Percentiles rank a stretch among this genome's conserved stretches.
phyloP scores from a whole-genome alignment of 345 rosid genomes.

The Eucalyptus victrix region DNA sequence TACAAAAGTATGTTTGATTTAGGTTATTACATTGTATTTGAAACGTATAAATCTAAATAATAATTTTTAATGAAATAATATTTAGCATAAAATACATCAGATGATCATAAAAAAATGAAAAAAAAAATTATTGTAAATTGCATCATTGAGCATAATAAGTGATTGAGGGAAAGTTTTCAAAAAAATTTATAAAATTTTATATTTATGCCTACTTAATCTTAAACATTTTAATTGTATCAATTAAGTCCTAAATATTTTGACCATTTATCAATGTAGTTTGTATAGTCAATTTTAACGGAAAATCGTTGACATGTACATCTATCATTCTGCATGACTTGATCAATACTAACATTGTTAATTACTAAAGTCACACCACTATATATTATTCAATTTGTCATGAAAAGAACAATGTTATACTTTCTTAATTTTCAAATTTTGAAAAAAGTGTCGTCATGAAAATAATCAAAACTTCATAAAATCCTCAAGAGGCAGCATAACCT shows the following conservation, averaged over 20 bases:
- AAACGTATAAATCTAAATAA: not conserved
- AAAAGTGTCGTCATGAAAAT: not conserved
- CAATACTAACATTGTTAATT: not conserved
- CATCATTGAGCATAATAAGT: not conserved
- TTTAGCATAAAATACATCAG: not conserved
- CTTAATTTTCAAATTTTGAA: not conserved
- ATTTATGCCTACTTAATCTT: fast-evolving
- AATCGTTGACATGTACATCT: too few relatives aligned
- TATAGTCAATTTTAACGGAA: too few relatives aligned
- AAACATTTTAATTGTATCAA: too few relatives aligned
- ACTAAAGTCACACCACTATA: not conserved
- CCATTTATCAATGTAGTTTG: too few relatives aligned
- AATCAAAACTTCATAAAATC: not conserved
- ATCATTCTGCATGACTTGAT: fast-evolving
- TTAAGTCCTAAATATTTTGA: too few relatives aligned
- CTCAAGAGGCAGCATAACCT: not conserved
- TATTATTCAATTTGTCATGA: not conserved
- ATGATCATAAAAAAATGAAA: not conserved
- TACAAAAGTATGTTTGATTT: not conserved
- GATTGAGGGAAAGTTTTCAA: not conserved
- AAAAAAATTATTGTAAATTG: not conserved
- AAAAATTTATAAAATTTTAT: too few relatives aligned
- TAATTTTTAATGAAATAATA: not conserved
- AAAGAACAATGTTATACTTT: not conserved
- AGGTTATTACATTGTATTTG: not conserved